These are phyloP conservation scores for Vachellia collinsii DNA, from an alignment of 306 rosid species.

Conservation along the genomic window DNA sequence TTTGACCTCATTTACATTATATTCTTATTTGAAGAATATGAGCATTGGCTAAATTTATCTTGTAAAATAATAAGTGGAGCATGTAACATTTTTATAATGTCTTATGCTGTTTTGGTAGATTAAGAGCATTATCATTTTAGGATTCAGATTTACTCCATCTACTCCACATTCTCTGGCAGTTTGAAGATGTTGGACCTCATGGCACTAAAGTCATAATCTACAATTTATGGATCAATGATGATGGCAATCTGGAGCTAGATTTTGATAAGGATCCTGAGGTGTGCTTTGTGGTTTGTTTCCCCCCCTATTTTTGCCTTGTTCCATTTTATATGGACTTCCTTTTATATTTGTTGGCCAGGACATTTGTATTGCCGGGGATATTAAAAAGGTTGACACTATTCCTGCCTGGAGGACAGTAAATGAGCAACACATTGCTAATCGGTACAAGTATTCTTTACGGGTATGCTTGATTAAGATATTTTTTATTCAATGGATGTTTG, in stretches of 20 bases:
- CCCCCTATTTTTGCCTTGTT: constrained; percentile 4
- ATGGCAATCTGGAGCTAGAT: constrained; percentile 73
- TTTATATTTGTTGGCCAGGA: constrained; percentile 63
- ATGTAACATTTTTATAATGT: constrained; percentile 10
- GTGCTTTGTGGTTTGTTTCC: constrained; percentile 25
- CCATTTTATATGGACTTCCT: constrained; percentile 23
- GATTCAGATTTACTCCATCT: constrained; percentile 33
- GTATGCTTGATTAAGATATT: constrained; percentile 54
- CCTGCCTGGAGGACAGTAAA: constrained; percentile 46
- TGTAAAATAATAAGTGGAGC: constrained; percentile 8
- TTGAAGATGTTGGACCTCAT: constrained; percentile 76
- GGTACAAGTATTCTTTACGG: constrained; percentile 70
- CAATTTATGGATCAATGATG: constrained; percentile 83
- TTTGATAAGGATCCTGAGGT: constrained; percentile 77
- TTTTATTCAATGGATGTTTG: constrained; percentile 15
- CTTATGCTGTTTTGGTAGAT: constrained; percentile 16
- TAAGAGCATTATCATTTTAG: constrained; percentile 15
- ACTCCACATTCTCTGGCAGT: constrained; percentile 52
- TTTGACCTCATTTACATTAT: background rate
- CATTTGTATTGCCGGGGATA: constrained; percentile 70
- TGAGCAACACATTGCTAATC: constrained; percentile 81
- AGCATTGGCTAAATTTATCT: constrained; percentile 25
- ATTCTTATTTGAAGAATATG: constrained; percentile 19
- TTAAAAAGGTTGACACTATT: constrained; percentile 38
- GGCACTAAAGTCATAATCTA: constrained; percentile 91